Evolutionary conservation across 2,329 filamentous ascomycete species (phyloP).

Genomic region (Chaetomium sp.): DNA sequence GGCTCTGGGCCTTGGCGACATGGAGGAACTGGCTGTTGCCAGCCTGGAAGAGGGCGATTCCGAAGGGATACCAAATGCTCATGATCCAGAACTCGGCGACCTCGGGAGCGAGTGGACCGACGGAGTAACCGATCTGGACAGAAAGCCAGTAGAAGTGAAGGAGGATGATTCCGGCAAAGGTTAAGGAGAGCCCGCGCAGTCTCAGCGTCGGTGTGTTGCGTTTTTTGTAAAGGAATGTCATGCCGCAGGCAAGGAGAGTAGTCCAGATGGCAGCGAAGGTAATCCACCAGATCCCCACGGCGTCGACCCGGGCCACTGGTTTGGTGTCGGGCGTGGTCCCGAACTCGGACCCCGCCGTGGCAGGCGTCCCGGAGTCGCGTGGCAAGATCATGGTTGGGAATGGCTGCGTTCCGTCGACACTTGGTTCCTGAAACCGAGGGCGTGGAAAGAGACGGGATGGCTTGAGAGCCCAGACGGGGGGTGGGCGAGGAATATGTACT

Average conservation of each 20-base stretch:
- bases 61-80: constrained; percentile 65
- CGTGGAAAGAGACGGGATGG: constrained; percentile 13
- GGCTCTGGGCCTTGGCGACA: constrained; percentile 57
- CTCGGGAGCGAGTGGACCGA: constrained; percentile 50
- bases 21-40: constrained; percentile 63
- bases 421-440: constrained; percentile 7
- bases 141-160: constrained; percentile 50
- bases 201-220: constrained; percentile 47
- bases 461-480: background rate
- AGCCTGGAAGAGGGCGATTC: constrained; percentile 67
- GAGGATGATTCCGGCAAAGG: constrained; percentile 44
- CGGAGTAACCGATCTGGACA: constrained; percentile 45
- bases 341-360: constrained; percentile 37
- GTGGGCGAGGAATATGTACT: constrained; percentile 1
- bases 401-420: constrained; percentile 1
- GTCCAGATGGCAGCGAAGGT: constrained; percentile 45
- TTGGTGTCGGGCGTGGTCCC: constrained; percentile 39
- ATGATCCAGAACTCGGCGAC: constrained; percentile 67
- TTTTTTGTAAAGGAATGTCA: constrained; percentile 45
- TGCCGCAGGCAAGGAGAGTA: constrained; percentile 43
- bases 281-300: constrained; percentile 47
- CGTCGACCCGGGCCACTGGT: constrained; percentile 42
- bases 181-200: constrained; percentile 40
- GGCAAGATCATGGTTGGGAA: constrained; percentile 29
- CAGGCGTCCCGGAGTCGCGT: constrained; percentile 20